Evolutionary conservation across 805 yeast genomes (phyloP).

Genomic region (Yarrowia sp.): DNA sequence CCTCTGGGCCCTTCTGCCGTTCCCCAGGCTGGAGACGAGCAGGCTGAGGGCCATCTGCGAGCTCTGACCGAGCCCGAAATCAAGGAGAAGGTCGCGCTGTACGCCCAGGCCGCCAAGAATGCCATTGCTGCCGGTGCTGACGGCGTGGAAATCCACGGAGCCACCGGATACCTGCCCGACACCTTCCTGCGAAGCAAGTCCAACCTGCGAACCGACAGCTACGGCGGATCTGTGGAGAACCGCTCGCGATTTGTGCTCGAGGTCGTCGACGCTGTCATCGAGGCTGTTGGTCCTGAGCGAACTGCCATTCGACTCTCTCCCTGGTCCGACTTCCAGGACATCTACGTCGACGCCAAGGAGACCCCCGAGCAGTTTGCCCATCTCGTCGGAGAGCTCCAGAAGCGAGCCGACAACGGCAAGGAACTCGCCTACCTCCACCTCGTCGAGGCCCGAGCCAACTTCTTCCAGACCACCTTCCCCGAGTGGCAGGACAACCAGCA

Average conservation of each 20-base stretch:
- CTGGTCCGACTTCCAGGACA: conserved; percentile 29
- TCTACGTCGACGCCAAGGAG: conserved; percentile 38
- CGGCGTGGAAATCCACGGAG: conserved; percentile 63
- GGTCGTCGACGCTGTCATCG: conserved; percentile 51
- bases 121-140: conserved; percentile 57
- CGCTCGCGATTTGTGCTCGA: conserved; percentile 53
- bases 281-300: conserved; percentile 52
- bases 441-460: conserved; percentile 43
- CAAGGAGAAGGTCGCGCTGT: conserved; percentile 45
- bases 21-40: not conserved
- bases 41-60: not conserved
- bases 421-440: conserved; percentile 43
- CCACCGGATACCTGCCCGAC: conserved; percentile 57
- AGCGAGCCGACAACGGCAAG: conserved; percentile 41
- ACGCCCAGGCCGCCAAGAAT: conserved; percentile 51
- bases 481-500: conserved; percentile 29
- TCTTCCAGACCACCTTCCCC: conserved; percentile 31
- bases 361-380: conserved; percentile 44
- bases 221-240: conserved; percentile 63
- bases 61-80: conserved; percentile 49
- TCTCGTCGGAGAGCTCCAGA: conserved; percentile 44
- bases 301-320: conserved; percentile 46
- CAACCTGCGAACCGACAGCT: conserved; percentile 57
- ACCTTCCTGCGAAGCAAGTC: conserved; percentile 47
- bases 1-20: conserved; percentile 29